Evolutionary conservation across 495 filamentous ascomycete genomes (phyloP), one percentile per base, ranked within the genome.

Genomic region (Talaromyces proteolyticus): DNA sequence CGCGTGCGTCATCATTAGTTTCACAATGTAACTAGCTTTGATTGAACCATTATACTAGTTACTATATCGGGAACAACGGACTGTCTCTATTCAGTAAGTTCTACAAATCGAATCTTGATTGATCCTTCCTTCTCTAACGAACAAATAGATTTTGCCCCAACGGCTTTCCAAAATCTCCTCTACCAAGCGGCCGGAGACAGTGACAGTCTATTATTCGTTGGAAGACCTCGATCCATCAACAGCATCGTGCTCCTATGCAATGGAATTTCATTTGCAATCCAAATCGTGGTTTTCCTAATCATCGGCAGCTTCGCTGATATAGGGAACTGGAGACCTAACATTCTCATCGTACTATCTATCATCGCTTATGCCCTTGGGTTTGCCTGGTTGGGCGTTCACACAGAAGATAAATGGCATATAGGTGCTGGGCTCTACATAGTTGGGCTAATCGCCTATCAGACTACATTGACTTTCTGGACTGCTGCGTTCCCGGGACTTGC

Each of bases 91-190:
- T n/a, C n/a, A n/a, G n/a, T n/a, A n/a, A n/a, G n/a, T n/a, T n/a
- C n/a, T n/a, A n/a, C n/a, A n/a, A n/a, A n/a, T n/a, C n/a, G n/a
- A n/a, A n/a, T n/a, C n/a, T n/a, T n/a, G n/a, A n/a, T n/a, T n/a
- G n/a, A n/a, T n/a, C n/a, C n/a, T n/a, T n/a, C n/a, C n/a, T n/a
- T n/a, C n/a, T n/a, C 29, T 39, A 45, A 54, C n/a, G n/a, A 17
- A 18, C 5, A 39, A 0, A 25, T 44, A 70, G 69, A 86, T 56
- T 86, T 84, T 55, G 81, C 76, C 3, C 81, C 81, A 4, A 85
- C 82, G 2, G 79, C 78, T 20, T 82, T 81, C 47, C 81, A 86
- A 50, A 84, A 83, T 51, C 60, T 84, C 22, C 57, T 86, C 4
- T 77, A 64, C 39, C 74, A 82, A 62, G 78, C 78, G 5, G 79